Evolutionary conservation across 1,284 basidiomycete species (phyloP).

Genomic region (Apiotrichum veenhuisii): DNA sequence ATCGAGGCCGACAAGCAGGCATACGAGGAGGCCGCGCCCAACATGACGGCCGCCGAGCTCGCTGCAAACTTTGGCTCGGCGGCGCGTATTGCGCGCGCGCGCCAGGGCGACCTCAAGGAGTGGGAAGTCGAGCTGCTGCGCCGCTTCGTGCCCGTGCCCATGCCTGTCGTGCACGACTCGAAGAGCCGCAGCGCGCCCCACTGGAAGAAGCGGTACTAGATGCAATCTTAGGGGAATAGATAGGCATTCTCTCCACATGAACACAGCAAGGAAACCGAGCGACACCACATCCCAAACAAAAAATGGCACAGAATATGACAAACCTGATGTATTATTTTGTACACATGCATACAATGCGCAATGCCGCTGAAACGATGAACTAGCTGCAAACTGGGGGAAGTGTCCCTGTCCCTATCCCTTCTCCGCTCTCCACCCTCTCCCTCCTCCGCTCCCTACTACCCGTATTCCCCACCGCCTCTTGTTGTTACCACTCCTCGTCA

Average conservation of each 20-base stretch:
- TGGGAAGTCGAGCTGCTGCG: constrained; percentile 47
- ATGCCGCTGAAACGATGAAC: background rate
- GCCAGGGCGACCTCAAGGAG: constrained; percentile 31
- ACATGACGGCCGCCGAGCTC: constrained; percentile 37
- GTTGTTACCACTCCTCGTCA: constrained; percentile 27
- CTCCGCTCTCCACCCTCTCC: background rate
- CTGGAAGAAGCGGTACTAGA: no score
- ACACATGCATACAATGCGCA: constrained; percentile 3
- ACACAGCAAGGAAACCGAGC: no score
- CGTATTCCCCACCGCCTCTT: no score
- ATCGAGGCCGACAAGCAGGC: constrained; percentile 53
- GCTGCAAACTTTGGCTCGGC: constrained; percentile 20
- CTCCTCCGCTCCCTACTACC: background rate
- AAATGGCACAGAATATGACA: background rate
- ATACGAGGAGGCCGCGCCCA: constrained; percentile 49
- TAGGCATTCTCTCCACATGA: no score
- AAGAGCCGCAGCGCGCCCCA: constrained; percentile 5
- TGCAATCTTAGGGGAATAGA: no score
- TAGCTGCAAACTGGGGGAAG: background rate
- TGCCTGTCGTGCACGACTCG: constrained; percentile 25
- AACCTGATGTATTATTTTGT: background rate
- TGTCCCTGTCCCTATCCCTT: background rate
- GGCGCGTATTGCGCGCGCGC: constrained; percentile 57
- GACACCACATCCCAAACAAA: no score
- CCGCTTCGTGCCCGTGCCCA: constrained; percentile 37